Evolutionary conservation across 345 rosid species (phyloP).

Genomic region (Cochlearia excelsa): DNA sequence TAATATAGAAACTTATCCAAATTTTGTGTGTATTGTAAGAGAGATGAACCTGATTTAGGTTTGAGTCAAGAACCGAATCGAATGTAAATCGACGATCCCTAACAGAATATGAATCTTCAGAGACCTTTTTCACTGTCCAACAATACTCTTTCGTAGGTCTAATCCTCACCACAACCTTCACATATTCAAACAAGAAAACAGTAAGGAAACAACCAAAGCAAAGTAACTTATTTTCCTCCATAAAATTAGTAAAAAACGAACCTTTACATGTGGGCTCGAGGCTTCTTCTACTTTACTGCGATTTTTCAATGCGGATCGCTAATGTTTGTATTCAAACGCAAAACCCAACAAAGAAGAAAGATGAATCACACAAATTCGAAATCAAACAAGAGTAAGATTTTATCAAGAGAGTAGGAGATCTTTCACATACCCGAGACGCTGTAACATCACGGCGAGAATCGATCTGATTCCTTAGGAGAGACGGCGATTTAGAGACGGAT

Average conservation of each 20-base stretch:
- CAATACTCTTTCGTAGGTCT: constrained; percentile 50
- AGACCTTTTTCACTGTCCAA: constrained; percentile 50
- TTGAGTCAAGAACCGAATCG: constrained; percentile 78
- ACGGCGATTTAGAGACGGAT: constrained; percentile 32
- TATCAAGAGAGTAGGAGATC: background rate
- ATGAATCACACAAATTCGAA: background rate
- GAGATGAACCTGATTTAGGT: constrained; percentile 62
- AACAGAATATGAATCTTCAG: constrained; percentile 53
- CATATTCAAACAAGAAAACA: background rate
- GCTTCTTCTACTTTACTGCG: constrained; percentile 30
- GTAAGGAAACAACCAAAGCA: constrained; percentile 9
- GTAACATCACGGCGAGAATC: constrained; percentile 11
- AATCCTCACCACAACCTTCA: constrained; percentile 80
- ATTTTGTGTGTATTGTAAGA: background rate
- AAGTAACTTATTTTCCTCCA: background rate
- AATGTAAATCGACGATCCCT: constrained; percentile 65
- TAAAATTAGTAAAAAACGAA: constrained; percentile 16
- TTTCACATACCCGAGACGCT: constrained; percentile 24
- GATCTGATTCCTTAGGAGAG: constrained; percentile 3
- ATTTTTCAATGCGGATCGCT: constrained; percentile 29
- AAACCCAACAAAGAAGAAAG: background rate
- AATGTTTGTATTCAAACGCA: background rate
- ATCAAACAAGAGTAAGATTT: background rate
- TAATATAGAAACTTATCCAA: background rate
- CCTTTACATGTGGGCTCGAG: constrained; percentile 77